A percentile compares a stretch with the other conserved stretches of the same genome.
phyloP scores from a whole-genome alignment of 257 asterid genomes.

The Solanum chmielewskii region DNA sequence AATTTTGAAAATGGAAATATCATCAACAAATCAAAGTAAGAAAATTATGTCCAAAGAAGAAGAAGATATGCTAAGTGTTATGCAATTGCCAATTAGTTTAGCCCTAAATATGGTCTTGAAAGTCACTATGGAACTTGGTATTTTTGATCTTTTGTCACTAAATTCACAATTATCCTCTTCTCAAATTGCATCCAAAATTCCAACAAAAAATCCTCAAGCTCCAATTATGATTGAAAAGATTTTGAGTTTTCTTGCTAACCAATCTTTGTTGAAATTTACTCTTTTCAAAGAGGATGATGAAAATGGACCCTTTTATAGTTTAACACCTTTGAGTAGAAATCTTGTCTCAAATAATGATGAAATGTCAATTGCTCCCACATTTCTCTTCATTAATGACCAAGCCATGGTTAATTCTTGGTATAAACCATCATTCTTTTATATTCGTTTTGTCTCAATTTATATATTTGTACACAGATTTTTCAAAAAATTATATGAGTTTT shows the following conservation, averaged over 20 bases:
- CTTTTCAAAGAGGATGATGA: not conserved
- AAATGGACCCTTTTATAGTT: not conserved
- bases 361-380: not conserved
- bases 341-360: not conserved
- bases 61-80: not conserved
- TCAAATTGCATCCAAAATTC: not conserved
- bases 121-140: constrained; percentile 10
- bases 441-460: not conserved
- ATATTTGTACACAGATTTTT: not conserved
- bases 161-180: not conserved
- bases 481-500: fast-evolving
- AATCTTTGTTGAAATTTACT: not conserved
- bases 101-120: not conserved
- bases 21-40: not conserved
- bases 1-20: not conserved
- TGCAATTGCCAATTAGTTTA: not conserved
- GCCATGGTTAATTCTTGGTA: not conserved
- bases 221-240: constrained; percentile 3
- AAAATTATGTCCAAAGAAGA: not conserved
- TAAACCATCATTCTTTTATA: too few species aligned
- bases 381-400: not conserved
- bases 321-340: not conserved
- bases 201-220: constrained; percentile 2
- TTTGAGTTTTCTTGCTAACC: not conserved
- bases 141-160: constrained; percentile 3